phyloP scores from a whole-genome alignment of 371 early-diverging fungal genomes.

The Saksenaea vasiformis region DNA sequence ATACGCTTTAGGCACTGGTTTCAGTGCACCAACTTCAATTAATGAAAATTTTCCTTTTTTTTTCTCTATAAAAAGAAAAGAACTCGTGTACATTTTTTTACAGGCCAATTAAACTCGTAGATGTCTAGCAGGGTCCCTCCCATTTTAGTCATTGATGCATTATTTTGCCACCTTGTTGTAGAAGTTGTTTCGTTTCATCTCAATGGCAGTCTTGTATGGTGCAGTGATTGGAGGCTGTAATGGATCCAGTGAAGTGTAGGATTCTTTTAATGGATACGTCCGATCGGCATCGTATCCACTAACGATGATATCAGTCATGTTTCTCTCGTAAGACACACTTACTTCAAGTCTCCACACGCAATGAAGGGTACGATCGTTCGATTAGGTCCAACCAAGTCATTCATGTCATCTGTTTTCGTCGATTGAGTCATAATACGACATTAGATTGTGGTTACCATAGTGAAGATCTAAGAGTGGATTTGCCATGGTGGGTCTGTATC shows the following conservation, averaged over 20 bases:
- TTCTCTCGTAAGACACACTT: constrained; percentile 10
- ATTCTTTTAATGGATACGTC: constrained; percentile 72
- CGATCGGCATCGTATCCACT: constrained; percentile 84
- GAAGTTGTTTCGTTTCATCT: constrained; percentile 76
- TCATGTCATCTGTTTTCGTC: constrained; percentile 39
- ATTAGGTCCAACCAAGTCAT: constrained; percentile 73
- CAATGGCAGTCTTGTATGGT: constrained; percentile 87
- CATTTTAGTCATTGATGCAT: constrained; percentile 15
- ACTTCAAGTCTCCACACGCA: constrained; percentile 89
- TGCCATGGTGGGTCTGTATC: constrained; percentile 86
- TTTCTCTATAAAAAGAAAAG: neutral
- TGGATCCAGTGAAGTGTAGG: constrained; percentile 71
- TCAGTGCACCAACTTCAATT: neutral
- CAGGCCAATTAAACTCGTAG: neutral
- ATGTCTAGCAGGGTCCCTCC: neutral
- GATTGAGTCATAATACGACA: neutral
- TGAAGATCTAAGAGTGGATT: constrained; percentile 83
- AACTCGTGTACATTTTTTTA: constrained; percentile 3
- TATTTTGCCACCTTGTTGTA: constrained; percentile 60
- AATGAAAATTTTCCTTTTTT: neutral
- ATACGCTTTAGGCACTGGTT: constrained; percentile 5
- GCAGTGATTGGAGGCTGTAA: constrained; percentile 88
- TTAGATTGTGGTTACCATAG: constrained; percentile 45
- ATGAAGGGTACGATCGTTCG: constrained; percentile 87
- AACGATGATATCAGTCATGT: constrained; percentile 18